A percentile compares a stretch with the other conserved stretches of the same genome.
Evolutionary conservation across 768 basidiomycete genomes (phyloP).

Genomic region (Hebeloma cylindrosporum): DNA sequence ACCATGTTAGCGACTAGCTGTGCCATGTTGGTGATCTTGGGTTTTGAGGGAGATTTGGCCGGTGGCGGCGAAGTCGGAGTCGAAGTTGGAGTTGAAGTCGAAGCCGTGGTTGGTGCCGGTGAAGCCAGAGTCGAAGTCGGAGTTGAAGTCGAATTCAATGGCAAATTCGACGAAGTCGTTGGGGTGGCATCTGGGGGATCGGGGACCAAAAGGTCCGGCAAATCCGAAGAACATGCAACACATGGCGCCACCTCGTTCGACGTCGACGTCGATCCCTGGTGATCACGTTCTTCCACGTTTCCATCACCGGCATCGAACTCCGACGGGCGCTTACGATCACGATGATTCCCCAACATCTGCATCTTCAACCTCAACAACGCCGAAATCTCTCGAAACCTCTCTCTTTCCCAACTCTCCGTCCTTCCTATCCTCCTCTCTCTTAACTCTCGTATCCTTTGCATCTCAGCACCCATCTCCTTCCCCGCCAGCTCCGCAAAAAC

Average conservation of each 20-base stretch:
- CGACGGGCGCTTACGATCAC: no score
- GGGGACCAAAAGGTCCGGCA: no score
- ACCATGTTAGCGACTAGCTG: slow-evolving; percentile 43
- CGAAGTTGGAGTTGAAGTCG: not conserved
- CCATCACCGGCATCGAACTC: no score
- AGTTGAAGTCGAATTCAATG: not conserved
- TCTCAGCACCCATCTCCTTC: slow-evolving; percentile 41
- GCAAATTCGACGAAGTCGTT: no score
- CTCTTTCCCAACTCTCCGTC: slow-evolving; percentile 48
- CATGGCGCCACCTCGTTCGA: no score
- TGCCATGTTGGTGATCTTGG: slow-evolving; percentile 33
- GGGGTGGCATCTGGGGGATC: no score
- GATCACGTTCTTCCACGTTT: no score
- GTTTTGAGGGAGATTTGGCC: slow-evolving; percentile 16
- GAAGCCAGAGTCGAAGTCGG: not conserved
- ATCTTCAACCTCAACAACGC: slow-evolving; percentile 59
- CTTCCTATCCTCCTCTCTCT: slow-evolving; percentile 44
- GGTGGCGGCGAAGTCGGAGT: not conserved
- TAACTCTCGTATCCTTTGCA: slow-evolving; percentile 40
- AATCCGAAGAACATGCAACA: no score
- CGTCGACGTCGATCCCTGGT: not conserved
- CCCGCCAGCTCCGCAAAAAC: slow-evolving; percentile 28
- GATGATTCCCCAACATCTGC: slow-evolving; percentile 40
- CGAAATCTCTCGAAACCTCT: slow-evolving; percentile 54
- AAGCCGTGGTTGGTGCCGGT: not conserved